Evolutionary conservation across 1,284 basidiomycete genomes (phyloP), one percentile per base, ranked within the genome.

Genomic region (Microbotryum violaceum): DNA sequence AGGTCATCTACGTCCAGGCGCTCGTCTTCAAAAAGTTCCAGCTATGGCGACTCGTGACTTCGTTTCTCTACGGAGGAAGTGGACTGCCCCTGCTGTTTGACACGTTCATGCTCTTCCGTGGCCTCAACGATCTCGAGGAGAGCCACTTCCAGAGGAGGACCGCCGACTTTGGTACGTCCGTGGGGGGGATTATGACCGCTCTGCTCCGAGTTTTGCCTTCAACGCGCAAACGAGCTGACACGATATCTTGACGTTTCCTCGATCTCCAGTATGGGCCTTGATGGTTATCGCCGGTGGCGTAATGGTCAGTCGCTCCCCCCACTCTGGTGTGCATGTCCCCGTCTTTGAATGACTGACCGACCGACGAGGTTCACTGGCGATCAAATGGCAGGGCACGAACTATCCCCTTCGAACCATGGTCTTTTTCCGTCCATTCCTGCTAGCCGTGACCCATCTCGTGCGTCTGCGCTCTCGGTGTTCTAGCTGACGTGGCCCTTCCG

Each of bases 1-100:
- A 88, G 80, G 86, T 85, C 61, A 65, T 81, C 67, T 4, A 6
- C 49, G 9, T n/a, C 37, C 33, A 25, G 31, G 56, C 52, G 25
- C 25, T 44, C 16, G 61, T 64, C 27, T 55, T 49, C 18, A 27
- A 56, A 29, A 67, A 69, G 21, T 65, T 60, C 45, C 73, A 92
- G 83, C 29, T 92, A 54, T 91, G 89, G 87, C 80, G 90, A 68
- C 68, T 87, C 12, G 82, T 83, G 70, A 86, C 88, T 2, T 84
- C 83, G 54, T 87, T 91, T 79, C 89, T 91, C 72, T 78, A 85
- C 29, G 89, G 56, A 86, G 86, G 82, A 45, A 71, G 73, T 21
- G 82, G 82, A 5, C 75, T 89, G 45, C 77, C 77, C 58, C 86
- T 83, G 67, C 74, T 91, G 10, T 89, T 91, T 71, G 85, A 88